Conservation (phyloP, 768 basidiomycete genomes). For the Xerocomellus chrysenteron region DNA sequence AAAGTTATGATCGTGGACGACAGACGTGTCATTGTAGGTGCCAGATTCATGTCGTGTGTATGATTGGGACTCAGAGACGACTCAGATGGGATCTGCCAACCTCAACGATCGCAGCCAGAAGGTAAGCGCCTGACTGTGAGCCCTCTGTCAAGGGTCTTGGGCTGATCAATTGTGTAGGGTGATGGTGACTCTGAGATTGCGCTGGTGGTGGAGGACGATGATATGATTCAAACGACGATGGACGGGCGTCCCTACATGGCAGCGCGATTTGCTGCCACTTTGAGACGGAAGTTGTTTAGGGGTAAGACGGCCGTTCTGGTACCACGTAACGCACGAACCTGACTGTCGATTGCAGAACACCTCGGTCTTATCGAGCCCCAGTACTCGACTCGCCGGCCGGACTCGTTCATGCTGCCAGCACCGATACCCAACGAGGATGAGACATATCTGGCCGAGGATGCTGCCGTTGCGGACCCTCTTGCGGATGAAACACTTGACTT, state of each 20-base stretch:
- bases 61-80: slow-evolving; percentile 1
- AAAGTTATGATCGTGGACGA: slow-evolving; percentile 97
- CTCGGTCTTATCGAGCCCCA: slow-evolving; percentile 85
- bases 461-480: slow-evolving; percentile 76
- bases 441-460: slow-evolving; percentile 55
- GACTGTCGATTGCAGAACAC: slow-evolving; percentile 55
- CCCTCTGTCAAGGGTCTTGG: background rate
- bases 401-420: slow-evolving; percentile 75
- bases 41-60: background rate
- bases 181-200: slow-evolving; percentile 96
- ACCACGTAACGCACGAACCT: background rate
- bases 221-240: slow-evolving; percentile 75
- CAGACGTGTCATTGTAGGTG: slow-evolving; percentile 76
- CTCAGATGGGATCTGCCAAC: slow-evolving; percentile 90
- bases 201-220: slow-evolving; percentile 85
- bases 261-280: slow-evolving; percentile 76
- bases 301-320: slow-evolving; percentile 42
- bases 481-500: slow-evolving; percentile 55
- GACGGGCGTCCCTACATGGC: slow-evolving; percentile 72
- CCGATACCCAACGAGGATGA: slow-evolving; percentile 72
- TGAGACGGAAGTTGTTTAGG: slow-evolving; percentile 81
- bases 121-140: slow-evolving; percentile 32
- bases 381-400: slow-evolving; percentile 36
- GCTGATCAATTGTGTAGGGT: slow-evolving; percentile 48
- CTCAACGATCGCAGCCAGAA: slow-evolving; percentile 85